Base-by-base conservation (phyloP, 2,329 filamentous ascomycete genomes). In the Trichoderma koningiopsis region DNA sequence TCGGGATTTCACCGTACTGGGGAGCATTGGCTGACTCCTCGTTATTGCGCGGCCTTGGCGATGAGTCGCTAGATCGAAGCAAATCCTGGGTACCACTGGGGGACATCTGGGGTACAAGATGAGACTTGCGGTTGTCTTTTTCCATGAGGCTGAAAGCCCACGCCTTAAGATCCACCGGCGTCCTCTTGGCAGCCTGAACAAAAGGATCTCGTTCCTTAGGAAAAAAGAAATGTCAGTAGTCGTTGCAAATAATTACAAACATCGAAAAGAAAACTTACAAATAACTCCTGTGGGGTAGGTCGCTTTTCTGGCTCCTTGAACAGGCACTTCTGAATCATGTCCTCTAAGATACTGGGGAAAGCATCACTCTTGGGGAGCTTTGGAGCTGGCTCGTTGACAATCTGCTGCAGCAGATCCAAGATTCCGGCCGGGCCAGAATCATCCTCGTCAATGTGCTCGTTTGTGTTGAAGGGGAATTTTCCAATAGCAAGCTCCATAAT, bases 401-500 rank as follows among this genome's bases (percentile, higher is more conserved):
- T 99, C 79, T 97, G 94, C 81, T 99, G 96, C 59, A 99, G 84
- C 70, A 99, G 87, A 81, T 99, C 96, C 68, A 99, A 85, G 75
- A 99, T 99, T 73, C 96, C 96, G 77, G 96, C 94, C 1, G 96
- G 96, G 2, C 92, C 93, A 63, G 91, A 90, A 72, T 95, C 91
- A 69, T 86, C 89, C 70, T 96, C 93, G 2, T 87, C 88, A 29
- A 89, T 81, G 73, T 89, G 87, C 75, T 91, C 89, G 75, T 89
- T 93, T 14, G 90, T 86, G 73, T 92, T 91, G 78, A 99, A 99
- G 0, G 96, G 96, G 77, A 99, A 99, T 77, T 96, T 94, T 73
- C 96, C 96, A 77, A 99, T 97, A 40, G 96, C 96, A 74, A 99
- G 83, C 81, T 99, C 96, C 94, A 99, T 98, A 72, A 99, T 89